phyloP scores from a whole-genome alignment of 163 green algal genomes.

The Chlamydomonas reinhardtii region DNA sequence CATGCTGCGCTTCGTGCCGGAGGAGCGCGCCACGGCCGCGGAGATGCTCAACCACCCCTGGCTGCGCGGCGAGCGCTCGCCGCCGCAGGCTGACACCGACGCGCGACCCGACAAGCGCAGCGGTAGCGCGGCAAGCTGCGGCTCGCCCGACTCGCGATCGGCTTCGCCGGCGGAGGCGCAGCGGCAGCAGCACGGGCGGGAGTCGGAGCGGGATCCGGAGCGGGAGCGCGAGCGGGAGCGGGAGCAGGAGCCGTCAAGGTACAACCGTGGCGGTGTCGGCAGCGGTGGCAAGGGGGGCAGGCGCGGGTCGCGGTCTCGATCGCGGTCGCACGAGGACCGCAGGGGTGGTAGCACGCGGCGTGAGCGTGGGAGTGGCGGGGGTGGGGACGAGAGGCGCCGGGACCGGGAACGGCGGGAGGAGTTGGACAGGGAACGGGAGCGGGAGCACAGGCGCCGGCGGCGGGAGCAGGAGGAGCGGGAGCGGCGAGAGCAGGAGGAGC shows the following conservation, averaged over 20 bases:
- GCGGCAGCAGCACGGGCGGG: too few relatives aligned
- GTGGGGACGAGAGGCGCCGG: background rate
- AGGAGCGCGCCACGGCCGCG: conserved; percentile 88
- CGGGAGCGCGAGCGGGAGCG: background rate
- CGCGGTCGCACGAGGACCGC: background rate
- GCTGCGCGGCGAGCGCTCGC: conserved; percentile 69
- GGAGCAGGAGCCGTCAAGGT: conserved; percentile 15
- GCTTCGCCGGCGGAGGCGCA: conserved; percentile 3
- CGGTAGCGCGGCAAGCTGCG: background rate
- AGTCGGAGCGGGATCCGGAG: background rate
- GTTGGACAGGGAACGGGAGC: background rate
- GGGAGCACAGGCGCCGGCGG: background rate
- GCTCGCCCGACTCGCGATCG: background rate
- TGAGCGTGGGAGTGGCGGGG: too few relatives aligned
- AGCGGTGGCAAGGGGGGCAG: background rate
- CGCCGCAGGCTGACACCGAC: background rate
- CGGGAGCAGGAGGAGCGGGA: background rate
- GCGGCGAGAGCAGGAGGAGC: background rate
- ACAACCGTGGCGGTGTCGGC: background rate
- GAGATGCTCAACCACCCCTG: conserved; percentile 94
- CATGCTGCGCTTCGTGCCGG: conserved; percentile 93
- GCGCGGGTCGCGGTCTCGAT: background rate
- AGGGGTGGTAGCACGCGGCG: background rate
- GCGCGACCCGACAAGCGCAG: conserved; percentile 23
- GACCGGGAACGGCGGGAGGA: background rate